Conservation (phyloP, 495 filamentous ascomycete species). For the Penicillium dipodomyicola region DNA sequence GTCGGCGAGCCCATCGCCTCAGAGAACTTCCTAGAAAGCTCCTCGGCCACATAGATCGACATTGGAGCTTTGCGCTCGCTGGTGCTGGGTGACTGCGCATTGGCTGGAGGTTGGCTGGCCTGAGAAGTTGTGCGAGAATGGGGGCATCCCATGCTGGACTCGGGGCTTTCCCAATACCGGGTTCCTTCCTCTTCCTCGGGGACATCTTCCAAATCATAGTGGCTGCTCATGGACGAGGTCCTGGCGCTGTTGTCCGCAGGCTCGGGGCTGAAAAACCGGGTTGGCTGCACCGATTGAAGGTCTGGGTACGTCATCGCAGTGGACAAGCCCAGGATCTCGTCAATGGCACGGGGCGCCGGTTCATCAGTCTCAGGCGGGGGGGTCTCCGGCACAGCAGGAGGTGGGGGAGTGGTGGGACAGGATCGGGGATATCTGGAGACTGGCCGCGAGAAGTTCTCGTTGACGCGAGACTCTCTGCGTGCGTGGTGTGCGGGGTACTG, state of each 20-base stretch:
- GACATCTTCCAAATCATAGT: constrained; percentile 60
- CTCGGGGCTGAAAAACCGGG: constrained; percentile 27
- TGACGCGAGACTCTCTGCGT: constrained; percentile 35
- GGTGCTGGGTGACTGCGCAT: constrained; percentile 13
- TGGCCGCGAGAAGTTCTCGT: constrained; percentile 53
- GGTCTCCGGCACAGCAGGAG: constrained; percentile 30
- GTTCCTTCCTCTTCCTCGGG: constrained; percentile 66
- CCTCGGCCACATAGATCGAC: constrained; percentile 36
- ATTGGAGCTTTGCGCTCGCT: constrained; percentile 24
- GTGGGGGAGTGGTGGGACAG: constrained; percentile 31
- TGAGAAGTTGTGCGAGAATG: constrained; percentile 24
- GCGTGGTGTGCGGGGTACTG: constrained; percentile 19
- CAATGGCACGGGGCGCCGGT: constrained; percentile 43
- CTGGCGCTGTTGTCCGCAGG: constrained; percentile 49
- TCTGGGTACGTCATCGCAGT: constrained; percentile 33
- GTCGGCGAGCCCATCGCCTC: constrained; percentile 43
- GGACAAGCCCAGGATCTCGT: constrained; percentile 42
- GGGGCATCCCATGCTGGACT: constrained; percentile 18
- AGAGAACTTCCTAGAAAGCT: constrained; percentile 38
- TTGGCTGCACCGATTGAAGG: constrained; percentile 27
- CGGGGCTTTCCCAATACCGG: constrained; percentile 33
- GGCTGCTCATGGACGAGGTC: constrained; percentile 42
- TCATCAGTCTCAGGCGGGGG: constrained; percentile 38
- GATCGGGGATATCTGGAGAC: constrained; percentile 36
- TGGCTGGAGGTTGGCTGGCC: constrained; percentile 10